phyloP scores from a whole-genome alignment of 306 rosid species.

The Chamaecrista fasciculata region DNA sequence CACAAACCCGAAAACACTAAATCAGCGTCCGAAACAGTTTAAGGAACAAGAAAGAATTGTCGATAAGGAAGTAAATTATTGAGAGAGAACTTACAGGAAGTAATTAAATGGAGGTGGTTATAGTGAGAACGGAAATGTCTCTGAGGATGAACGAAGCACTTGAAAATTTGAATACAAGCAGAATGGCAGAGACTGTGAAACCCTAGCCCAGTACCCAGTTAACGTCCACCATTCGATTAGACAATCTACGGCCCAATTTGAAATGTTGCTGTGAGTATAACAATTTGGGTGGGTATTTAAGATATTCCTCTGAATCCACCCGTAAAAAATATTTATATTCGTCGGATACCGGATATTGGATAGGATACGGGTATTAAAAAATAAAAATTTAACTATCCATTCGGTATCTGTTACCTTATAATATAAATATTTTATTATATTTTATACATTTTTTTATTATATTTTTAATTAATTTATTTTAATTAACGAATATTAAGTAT shows the following conservation, averaged over 20 bases:
- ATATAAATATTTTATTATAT: too few relatives aligned
- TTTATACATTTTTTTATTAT: too few relatives aligned
- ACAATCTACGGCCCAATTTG: constrained; percentile 43
- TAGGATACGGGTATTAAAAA: too few relatives aligned
- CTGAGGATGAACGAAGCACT: constrained; percentile 18
- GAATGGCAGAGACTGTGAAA: constrained; percentile 65
- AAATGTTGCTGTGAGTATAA: too few relatives aligned
- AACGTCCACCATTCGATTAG: background rate
- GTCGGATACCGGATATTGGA: too few relatives aligned
- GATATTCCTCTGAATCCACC: too few relatives aligned
- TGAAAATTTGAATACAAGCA: background rate
- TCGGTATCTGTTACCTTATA: too few relatives aligned
- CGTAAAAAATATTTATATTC: too few relatives aligned
- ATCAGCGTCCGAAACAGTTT: constrained; percentile 27
- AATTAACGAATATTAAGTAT: too few relatives aligned
- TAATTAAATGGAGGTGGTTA: constrained; percentile 37
- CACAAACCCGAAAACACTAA: constrained; percentile 12
- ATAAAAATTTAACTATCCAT: too few relatives aligned
- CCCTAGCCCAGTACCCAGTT: constrained; percentile 62
- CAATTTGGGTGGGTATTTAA: too few relatives aligned
- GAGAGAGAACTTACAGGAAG: constrained; percentile 32
- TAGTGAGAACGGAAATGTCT: background rate
- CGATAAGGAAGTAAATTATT: background rate
- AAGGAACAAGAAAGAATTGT: background rate
- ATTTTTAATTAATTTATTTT: too few relatives aligned